Evolutionary conservation across 768 basidiomycete genomes (phyloP).

Genomic region (Rhizopogon vinicolor): DNA sequence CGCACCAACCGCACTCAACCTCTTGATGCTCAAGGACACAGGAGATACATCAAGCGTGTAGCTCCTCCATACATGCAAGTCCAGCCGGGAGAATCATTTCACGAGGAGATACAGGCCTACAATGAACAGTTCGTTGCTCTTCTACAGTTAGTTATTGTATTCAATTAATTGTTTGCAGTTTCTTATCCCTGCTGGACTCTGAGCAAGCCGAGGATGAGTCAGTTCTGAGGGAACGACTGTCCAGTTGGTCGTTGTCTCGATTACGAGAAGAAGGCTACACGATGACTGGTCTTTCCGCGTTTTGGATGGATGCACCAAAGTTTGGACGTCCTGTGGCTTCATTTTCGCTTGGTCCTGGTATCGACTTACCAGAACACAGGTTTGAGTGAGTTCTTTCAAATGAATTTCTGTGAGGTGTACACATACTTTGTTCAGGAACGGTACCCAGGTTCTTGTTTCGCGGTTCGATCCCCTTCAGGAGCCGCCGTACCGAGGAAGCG

Average conservation of each 20-base stretch:
- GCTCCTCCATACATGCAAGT: conserved; percentile 30
- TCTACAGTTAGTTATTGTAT: neutral
- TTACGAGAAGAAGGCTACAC: conserved; percentile 71
- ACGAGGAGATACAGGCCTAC: conserved; percentile 51
- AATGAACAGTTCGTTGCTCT: conserved; percentile 40
- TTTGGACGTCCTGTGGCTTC: conserved; percentile 64
- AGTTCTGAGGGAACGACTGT: conserved; percentile 56
- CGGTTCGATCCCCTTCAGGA: conserved; percentile 59
- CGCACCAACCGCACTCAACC: conserved; percentile 21
- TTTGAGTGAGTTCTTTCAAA: conserved; percentile 53
- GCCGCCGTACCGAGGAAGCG: conserved; percentile 46
- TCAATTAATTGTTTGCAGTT: conserved; percentile 25
- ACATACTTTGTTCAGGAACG: conserved; percentile 44
- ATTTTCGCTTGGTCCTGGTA: conserved; percentile 61
- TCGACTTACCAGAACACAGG: conserved; percentile 56
- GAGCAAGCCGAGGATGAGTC: conserved; percentile 67
- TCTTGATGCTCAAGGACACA: conserved; percentile 9
- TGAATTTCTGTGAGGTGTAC: neutral
- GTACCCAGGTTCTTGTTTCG: conserved; percentile 64
- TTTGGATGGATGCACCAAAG: conserved; percentile 61
- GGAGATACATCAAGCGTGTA: conserved; percentile 32
- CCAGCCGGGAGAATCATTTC: conserved; percentile 35
- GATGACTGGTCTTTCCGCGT: conserved; percentile 59
- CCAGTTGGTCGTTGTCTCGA: conserved; percentile 58
- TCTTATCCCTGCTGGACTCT: conserved; percentile 42